phyloP scores from a whole-genome alignment of 805 yeast genomes.

The Helenozyma baotianmanensis region DNA sequence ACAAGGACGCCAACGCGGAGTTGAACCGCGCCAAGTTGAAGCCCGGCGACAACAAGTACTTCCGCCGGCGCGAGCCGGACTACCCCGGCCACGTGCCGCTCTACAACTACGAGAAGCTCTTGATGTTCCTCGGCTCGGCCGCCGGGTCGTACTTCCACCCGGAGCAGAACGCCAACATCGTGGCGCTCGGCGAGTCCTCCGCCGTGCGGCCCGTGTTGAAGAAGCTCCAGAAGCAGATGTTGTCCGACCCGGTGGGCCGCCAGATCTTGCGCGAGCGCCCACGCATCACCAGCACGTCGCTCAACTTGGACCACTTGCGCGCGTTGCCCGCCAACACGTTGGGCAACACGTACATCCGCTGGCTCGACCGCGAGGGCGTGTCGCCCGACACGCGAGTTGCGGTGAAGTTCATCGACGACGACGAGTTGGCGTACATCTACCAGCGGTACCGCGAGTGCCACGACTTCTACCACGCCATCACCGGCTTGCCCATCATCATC shows the following conservation, averaged over 20 bases:
- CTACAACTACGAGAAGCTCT: slow-evolving; percentile 52
- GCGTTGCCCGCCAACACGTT: slow-evolving; percentile 62
- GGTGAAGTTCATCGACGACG: slow-evolving; percentile 83
- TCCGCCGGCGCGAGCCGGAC: slow-evolving; percentile 39
- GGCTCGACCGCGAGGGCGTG: slow-evolving; percentile 85
- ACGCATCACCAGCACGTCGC: slow-evolving; percentile 66
- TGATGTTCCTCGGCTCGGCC: slow-evolving; percentile 70
- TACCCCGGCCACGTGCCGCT: slow-evolving; percentile 82
- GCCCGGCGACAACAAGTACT: slow-evolving; percentile 23
- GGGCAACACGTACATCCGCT: slow-evolving; percentile 73
- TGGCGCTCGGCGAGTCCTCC: slow-evolving; percentile 85
- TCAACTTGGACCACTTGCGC: slow-evolving; percentile 59
- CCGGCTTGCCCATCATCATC: slow-evolving; percentile 82
- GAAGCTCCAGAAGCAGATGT: slow-evolving; percentile 65
- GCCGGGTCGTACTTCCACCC: slow-evolving; percentile 75
- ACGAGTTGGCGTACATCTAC: slow-evolving; percentile 86
- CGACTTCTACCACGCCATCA: slow-evolving; percentile 90
- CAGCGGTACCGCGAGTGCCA: slow-evolving; percentile 95
- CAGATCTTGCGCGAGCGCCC: slow-evolving; percentile 76
- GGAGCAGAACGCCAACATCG: slow-evolving; percentile 68
- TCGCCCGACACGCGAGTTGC: slow-evolving; percentile 91
- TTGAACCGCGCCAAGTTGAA: slow-evolving; percentile 20
- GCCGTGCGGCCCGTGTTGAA: slow-evolving; percentile 68
- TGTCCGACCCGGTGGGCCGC: slow-evolving; percentile 71
- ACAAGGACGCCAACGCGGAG: slow-evolving; percentile 29